Base-by-base conservation (phyloP, 257 asterid species). In the Scutellaria minor region DNA sequence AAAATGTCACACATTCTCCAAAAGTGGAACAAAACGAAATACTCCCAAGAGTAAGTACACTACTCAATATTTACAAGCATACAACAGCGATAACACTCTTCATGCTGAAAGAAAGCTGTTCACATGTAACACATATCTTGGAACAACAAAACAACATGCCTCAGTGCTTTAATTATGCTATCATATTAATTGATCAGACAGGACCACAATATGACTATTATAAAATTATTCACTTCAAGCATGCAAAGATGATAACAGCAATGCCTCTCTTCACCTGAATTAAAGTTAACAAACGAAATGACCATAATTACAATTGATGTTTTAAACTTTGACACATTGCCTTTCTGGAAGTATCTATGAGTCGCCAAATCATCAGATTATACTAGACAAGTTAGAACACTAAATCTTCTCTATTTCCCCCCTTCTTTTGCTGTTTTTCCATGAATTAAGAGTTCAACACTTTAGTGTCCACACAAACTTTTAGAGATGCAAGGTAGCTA, bases 1-100 rank as follows among this genome's bases (percentile, higher is more conserved):
- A 47, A 55, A 56, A 73, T 14, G 79, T 72, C 47, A 40, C 50
- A 40, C 8, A 45, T 50, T 74, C 70, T 40, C 62, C 39, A 44
- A 68, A 58, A 46, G 41, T 12, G 6, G 22, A 8, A 12, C 14
- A 6, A 40, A 66, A 5, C 2, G 9, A 60, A 50, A 41, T 13
- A 45, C 71, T 11, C 63, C 68, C 41, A 45, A 41, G 52, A 67
- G 62, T 66, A 56, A 12, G 53, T 53, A 9, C 12, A 13, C 24
- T 41, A 50, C 42, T 13, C 22, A 55, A 39, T 42, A 4, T 50
- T n/a, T 27, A 9, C 12, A 37, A 60, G 58, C 14, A 18, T 42
- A 52, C 37, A 41, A 22, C 24, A 13, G 44, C 40, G 71, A 18
- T 31, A 50, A 27, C n/a, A 48, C 74, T 52, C 31, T 52, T n/a